These are phyloP conservation scores for Cornus florida DNA, from an alignment of 148 eudicot species.

Conservation along the genomic window DNA sequence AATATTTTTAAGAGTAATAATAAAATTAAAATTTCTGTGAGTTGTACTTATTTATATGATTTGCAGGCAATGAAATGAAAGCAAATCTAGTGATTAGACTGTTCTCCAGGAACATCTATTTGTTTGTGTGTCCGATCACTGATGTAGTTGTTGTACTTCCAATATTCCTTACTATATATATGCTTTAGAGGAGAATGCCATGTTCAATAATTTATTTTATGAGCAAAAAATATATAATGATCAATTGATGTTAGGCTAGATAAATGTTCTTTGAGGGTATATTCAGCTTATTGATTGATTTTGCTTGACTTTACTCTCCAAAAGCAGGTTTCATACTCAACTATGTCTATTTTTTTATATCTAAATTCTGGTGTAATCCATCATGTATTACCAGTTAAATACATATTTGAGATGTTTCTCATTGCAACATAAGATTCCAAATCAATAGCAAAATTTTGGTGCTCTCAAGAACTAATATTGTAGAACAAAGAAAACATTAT, in stretches of 20 bases:
- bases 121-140: background rate
- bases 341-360: too few relatives aligned
- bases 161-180: background rate
- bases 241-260: background rate
- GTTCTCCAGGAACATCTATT: background rate
- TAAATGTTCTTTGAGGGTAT: background rate
- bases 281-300: background rate
- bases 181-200: background rate
- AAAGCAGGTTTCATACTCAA: background rate
- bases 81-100: background rate
- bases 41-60: background rate
- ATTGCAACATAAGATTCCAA: background rate
- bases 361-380: background rate
- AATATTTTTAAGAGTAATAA: background rate
- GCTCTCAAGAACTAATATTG: background rate
- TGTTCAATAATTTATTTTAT: background rate
- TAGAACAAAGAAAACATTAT: background rate
- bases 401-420: background rate
- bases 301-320: background rate
- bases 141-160: background rate
- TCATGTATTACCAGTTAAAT: background rate
- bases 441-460: too few relatives aligned
- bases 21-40: background rate
- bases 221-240: background rate
- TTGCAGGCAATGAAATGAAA: background rate